These are phyloP conservation scores for Crithidia expoeki DNA, from an alignment of 208 protist species.

Conservation along the genomic window DNA sequence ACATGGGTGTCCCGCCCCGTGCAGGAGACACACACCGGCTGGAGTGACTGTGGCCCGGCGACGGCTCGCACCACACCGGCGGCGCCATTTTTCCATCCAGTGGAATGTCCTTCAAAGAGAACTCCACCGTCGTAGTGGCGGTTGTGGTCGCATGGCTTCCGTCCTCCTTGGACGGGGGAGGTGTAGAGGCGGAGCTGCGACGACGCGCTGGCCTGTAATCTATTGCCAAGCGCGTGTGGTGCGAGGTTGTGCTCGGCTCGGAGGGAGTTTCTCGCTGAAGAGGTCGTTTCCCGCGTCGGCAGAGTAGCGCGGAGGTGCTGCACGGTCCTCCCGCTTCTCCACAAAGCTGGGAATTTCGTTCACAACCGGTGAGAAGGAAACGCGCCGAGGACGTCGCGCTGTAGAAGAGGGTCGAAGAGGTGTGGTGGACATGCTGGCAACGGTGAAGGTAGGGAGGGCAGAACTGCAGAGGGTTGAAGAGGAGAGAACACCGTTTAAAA, in stretches of 20 bases:
- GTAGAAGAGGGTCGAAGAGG: not conserved
- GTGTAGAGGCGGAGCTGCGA: not conserved
- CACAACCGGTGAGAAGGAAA: slow-evolving; percentile 2
- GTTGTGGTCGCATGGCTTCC: not conserved
- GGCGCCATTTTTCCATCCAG: slow-evolving; percentile 12
- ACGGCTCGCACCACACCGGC: slow-evolving; percentile 18
- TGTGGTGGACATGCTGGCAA: slow-evolving; percentile 11
- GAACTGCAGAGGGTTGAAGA: not conserved
- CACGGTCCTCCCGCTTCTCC: not conserved
- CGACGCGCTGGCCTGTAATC: not conserved
- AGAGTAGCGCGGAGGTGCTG: no score
- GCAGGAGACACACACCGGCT: not conserved
- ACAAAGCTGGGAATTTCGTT: not conserved
- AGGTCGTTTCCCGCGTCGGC: not conserved
- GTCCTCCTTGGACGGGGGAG: not conserved
- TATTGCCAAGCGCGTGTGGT: slow-evolving; percentile 1
- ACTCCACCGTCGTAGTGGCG: slow-evolving; percentile 7
- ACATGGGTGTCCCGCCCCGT: not conserved
- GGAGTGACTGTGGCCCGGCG: not conserved
- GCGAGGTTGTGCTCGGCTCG: not conserved
- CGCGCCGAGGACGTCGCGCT: not conserved
- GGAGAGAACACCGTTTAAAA: not conserved
- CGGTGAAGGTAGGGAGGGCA: not conserved
- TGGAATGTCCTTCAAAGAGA: slow-evolving; percentile 23
- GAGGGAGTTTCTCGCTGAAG: not conserved